Base-by-base conservation (phyloP, 2,329 filamentous ascomycete species). In the Aspergillus versicolor region DNA sequence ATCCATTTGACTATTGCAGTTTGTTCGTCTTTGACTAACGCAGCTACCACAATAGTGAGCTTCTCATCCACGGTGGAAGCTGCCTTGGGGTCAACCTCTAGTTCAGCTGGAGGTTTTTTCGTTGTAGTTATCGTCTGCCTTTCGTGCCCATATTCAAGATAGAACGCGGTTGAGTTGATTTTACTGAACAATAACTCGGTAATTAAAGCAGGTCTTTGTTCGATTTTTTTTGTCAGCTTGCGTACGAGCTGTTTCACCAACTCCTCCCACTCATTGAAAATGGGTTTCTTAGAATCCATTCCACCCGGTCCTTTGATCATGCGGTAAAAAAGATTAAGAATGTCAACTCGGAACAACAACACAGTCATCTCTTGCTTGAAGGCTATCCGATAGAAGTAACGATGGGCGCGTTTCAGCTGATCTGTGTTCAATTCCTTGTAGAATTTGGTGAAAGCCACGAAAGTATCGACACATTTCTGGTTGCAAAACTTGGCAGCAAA, bases 121-220 rank as follows among this genome's bases (percentile, higher is more conserved):
- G 85, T 82, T n/a, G 82, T 79, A 19, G 83, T 82, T 22, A 87
- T 71, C 0, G 88, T 84, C 63, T 93, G 91, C 68, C 88, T 90
- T 67, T 97, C 92, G 65, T 91, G 89, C 0, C 94, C 94, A 67
- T 92, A 92, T 69, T 97, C 92, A 5, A 99, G 82, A 70, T 91
- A 97, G 74, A 90, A 91, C 1, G 91, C 83, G 0, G 91, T 96
- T 45, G 84, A 84, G 51, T 87, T 88, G 56, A 92, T 89, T 74
- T 99, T 99, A 73, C 90, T 96, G 74, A 99, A 99, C 13, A 99
- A 81, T 82, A 99, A 85, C 75, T 99, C 94, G 1, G 95, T 88
- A 49, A 96, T 83, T 41, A 97, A 79, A 61, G 93, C 90, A 0
- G 92, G 92, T 43, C 92, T 84, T 64, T 96, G 87, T 60, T 94